Evolutionary conservation across 2,329 filamentous ascomycete species (phyloP).

Genomic region (Nemania sp.): DNA sequence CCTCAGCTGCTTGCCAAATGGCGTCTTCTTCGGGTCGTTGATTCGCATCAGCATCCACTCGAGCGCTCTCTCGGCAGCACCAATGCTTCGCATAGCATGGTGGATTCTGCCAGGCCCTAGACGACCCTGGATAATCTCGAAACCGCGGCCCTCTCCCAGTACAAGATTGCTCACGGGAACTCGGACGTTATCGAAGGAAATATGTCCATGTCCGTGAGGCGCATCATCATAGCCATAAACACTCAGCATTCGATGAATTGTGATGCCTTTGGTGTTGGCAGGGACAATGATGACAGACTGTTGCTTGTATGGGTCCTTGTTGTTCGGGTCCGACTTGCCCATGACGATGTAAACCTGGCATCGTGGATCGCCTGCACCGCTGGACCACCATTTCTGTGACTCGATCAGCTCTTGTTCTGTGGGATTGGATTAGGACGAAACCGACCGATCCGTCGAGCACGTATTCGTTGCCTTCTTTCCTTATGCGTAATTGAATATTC

Average conservation of each 20-base stretch:
- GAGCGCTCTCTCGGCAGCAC: slow-evolving; percentile 84
- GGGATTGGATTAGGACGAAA: slow-evolving; percentile 10
- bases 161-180: slow-evolving; percentile 84
- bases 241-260: slow-evolving; percentile 88
- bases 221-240: slow-evolving; percentile 98
- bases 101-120: slow-evolving; percentile 96
- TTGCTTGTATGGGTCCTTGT: slow-evolving; percentile 80
- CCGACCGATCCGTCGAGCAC: slow-evolving; percentile 83
- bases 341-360: slow-evolving; percentile 96
- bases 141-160: slow-evolving; percentile 89
- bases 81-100: slow-evolving; percentile 95
- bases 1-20: slow-evolving; percentile 84
- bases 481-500: slow-evolving; percentile 86
- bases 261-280: slow-evolving; percentile 78
- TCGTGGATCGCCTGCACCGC: slow-evolving; percentile 87
- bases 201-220: slow-evolving; percentile 95
- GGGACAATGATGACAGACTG: slow-evolving; percentile 94
- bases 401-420: slow-evolving; percentile 22
- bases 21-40: slow-evolving; percentile 88
- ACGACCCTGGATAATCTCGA: slow-evolving; percentile 97
- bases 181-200: slow-evolving; percentile 86
- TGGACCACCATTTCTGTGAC: slow-evolving; percentile 95
- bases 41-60: slow-evolving; percentile 94
- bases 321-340: slow-evolving; percentile 82
- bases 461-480: slow-evolving; percentile 81